Percentiles rank a stretch among this genome's conserved stretches.
Conservation (phyloP, 805 yeast species). For the Saccharomycopsis fermentans region DNA sequence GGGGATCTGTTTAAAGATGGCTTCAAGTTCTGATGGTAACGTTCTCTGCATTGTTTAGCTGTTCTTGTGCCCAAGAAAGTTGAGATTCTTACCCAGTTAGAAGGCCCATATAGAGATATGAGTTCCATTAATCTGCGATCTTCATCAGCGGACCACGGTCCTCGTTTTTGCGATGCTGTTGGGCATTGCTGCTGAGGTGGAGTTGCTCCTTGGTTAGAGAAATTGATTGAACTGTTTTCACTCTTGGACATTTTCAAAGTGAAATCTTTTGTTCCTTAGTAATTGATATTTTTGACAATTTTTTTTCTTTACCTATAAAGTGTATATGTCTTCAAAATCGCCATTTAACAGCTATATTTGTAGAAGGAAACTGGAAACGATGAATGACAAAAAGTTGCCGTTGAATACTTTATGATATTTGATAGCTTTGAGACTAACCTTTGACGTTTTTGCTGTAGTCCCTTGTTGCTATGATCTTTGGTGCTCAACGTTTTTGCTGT, state of each 20-base stretch:
- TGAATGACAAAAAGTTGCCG: too few species aligned
- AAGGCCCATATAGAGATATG: conserved; percentile 62
- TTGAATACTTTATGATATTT: too few species aligned
- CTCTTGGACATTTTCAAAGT: background rate
- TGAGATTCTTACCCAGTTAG: conserved; percentile 84
- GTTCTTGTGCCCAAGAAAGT: conserved; percentile 64
- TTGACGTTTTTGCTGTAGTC: too few species aligned
- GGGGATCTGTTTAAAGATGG: conserved; percentile 77
- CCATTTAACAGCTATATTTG: too few species aligned
- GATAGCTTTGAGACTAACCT: too few species aligned
- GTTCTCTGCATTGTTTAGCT: conserved; percentile 85
- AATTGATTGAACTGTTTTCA: background rate
- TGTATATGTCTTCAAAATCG: too few species aligned
- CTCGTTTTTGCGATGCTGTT: conserved; percentile 25
- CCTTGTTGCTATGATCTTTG: too few species aligned
- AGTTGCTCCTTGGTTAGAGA: background rate
- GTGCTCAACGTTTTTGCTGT: too few species aligned
- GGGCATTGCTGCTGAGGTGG: background rate
- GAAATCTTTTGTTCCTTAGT: too few species aligned
- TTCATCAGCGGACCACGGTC: conserved; percentile 88
- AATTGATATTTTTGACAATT: too few species aligned
- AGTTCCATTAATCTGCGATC: conserved; percentile 64
- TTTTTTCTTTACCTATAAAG: too few species aligned
- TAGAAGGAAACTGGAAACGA: too few species aligned
- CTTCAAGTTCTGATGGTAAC: conserved; percentile 85